Conservation (phyloP, 805 yeast genomes). For the Peterozyma xylosa region DNA sequence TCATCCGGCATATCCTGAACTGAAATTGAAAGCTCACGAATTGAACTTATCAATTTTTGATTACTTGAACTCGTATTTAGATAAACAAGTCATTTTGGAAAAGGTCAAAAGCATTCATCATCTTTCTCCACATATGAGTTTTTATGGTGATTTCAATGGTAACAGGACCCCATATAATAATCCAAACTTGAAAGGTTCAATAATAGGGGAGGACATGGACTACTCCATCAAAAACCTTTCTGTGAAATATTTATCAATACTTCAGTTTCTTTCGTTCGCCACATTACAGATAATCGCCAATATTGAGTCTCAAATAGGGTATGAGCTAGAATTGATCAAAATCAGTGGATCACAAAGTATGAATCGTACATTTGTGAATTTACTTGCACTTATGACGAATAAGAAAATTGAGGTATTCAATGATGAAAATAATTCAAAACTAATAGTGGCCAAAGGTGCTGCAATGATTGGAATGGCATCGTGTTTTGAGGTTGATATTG, state of each 20-base stretch:
- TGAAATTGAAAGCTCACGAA: conserved; percentile 5
- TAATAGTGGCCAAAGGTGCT: conserved; percentile 22
- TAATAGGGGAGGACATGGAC: conserved; percentile 39
- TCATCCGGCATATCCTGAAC: conserved; percentile 24
- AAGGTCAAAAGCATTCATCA: background rate
- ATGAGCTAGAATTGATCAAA: conserved; percentile 22
- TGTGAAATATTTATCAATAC: conserved; percentile 32
- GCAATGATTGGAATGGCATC: conserved; percentile 15
- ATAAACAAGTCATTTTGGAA: background rate
- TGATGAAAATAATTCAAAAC: conserved; percentile 11
- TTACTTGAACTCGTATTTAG: conserved; percentile 2
- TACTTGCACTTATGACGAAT: conserved; percentile 20
- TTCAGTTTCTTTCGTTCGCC: conserved; percentile 49
- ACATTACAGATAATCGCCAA: conserved; percentile 30
- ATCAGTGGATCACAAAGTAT: conserved; percentile 49
- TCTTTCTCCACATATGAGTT: conserved; percentile 28
- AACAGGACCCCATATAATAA: conserved; percentile 52
- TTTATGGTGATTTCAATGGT: conserved; percentile 51
- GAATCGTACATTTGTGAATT: conserved; percentile 30
- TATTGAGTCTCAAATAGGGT: conserved; percentile 15
- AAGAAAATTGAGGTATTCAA: conserved; percentile 6
- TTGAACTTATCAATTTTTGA: conserved; percentile 3
- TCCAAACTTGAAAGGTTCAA: conserved; percentile 37
- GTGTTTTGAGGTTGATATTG: conserved; percentile 6
- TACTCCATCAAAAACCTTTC: conserved; percentile 24